Evolutionary conservation across 495 filamentous ascomycete genomes (phyloP).

Genomic region (Parathielavia appendiculata): DNA sequence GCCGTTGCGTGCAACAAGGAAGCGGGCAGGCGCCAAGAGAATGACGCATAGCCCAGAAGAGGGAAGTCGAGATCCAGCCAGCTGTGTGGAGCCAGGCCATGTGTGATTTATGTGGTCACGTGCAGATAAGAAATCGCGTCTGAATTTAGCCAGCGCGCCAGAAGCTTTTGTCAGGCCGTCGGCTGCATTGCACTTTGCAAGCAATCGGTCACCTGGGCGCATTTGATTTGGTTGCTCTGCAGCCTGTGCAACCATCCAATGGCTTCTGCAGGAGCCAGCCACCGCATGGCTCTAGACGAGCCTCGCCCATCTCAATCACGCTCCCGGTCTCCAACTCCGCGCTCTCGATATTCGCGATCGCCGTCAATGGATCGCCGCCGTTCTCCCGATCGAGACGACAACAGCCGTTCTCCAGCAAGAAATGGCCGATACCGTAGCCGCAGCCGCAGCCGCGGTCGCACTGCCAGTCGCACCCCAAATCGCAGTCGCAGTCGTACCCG

Average conservation of each 20-base stretch:
- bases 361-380: conserved; percentile 18
- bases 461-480: conserved; percentile 13
- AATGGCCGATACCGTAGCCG: conserved; percentile 34
- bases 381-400: conserved; percentile 13
- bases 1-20: not conserved
- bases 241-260: conserved; percentile 14
- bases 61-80: not conserved
- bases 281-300: conserved; percentile 12
- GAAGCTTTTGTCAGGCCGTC: not conserved
- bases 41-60: conserved; percentile 8
- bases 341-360: conserved; percentile 20
- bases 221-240: conserved; percentile 4
- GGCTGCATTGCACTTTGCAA: not conserved
- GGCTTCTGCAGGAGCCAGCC: conserved; percentile 21
- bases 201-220: not conserved
- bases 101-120: too few relatives aligned
- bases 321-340: conserved; percentile 18
- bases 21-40: not conserved
- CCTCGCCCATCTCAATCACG: conserved; percentile 14
- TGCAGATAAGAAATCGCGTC: not conserved
- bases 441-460: conserved; percentile 25
- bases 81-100: too few relatives aligned
- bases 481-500: conserved; percentile 15
- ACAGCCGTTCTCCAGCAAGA: conserved; percentile 24
- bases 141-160: conserved; percentile 3